Evolutionary conservation across 2,329 filamentous ascomycete genomes (phyloP), one percentile per base, ranked within the genome.

Genomic region (Rutstroemia sp.): DNA sequence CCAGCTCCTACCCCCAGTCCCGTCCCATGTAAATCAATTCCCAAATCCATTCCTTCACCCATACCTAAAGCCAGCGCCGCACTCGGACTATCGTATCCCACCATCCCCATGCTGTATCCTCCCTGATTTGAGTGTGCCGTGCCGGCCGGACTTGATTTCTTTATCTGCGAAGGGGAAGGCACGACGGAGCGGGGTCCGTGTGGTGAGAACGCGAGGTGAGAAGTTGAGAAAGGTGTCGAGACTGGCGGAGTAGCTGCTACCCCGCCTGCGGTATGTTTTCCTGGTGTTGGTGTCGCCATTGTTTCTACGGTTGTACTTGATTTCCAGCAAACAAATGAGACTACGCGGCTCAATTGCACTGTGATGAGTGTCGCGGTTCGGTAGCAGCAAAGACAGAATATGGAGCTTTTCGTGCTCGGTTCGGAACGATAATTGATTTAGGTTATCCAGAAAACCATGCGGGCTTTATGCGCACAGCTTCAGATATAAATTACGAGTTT

Each of bases 221-320:
- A 65, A 23, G 77, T 74, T 39, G 81, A 85, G 71, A 86, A 86
- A 14, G 83, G 83, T 1, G 83, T 86, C 38, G 83, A 85, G 23
- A 83, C 82, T n/a, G 82, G 82, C 14, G 83, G 83, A 5, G 83
- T 86, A 3, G 79, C 81, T 50, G 65, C 66, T 3, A 59, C 63
- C 37, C 56, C 60, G 19, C 39, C 39, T 19, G 39, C 16, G 9
- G 63, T 60, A 45, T 65, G 65, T 44, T 64, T 66, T 42, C 62
- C 62, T 52, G 66, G 61, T 30, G 67, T 70, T 44, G 68, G 69
- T 46, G 69, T 71, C 4, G 69, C 64, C 69, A 71, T 71, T 34
- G 39, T 52, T 42, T 16, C 42, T 19, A 21, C 5, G 16, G 5
- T 19, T 54, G 37, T n/a, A n/a, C 3, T 42, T 14, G 39, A 54